phyloP scores from a whole-genome alignment of 2,329 filamentous ascomycete genomes.

The Cytospora schulzeri region DNA sequence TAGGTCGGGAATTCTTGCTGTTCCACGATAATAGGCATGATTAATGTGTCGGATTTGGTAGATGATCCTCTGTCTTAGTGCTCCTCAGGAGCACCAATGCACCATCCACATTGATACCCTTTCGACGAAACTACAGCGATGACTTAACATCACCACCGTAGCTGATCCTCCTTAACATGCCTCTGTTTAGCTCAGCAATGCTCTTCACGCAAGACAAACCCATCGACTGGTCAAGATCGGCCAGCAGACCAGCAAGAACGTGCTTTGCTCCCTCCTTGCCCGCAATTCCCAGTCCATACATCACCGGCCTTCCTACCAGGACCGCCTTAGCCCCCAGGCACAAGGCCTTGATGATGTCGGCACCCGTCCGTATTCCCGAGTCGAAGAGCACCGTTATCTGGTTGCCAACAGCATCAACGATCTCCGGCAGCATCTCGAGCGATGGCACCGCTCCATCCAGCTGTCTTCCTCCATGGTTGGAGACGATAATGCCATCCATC shows the following conservation, averaged over 20 bases:
- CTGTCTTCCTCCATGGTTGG: slow-evolving; percentile 61
- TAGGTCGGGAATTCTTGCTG: no score
- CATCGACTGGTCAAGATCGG: slow-evolving; percentile 59
- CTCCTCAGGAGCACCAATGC: background rate
- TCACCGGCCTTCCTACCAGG: slow-evolving; percentile 57
- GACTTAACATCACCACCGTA: slow-evolving; percentile 38
- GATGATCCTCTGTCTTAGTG: background rate
- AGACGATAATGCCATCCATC: slow-evolving; percentile 55
- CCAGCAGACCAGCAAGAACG: slow-evolving; percentile 52
- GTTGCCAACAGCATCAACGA: slow-evolving; percentile 62
- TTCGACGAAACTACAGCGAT: slow-evolving; percentile 8
- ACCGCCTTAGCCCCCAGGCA: slow-evolving; percentile 59
- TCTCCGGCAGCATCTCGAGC: slow-evolving; percentile 60
- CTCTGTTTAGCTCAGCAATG: slow-evolving; percentile 41
- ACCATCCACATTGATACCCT: background rate
- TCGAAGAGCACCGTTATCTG: slow-evolving; percentile 65
- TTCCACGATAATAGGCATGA: no score
- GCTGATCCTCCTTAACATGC: slow-evolving; percentile 38
- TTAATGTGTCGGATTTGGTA: background rate
- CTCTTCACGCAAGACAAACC: slow-evolving; percentile 53
- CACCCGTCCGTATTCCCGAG: slow-evolving; percentile 56
- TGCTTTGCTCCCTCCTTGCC: slow-evolving; percentile 58
- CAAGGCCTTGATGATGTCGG: slow-evolving; percentile 60
- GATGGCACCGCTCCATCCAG: slow-evolving; percentile 57
- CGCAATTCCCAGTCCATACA: slow-evolving; percentile 59